Evolutionary conservation across 441 rosid species (phyloP).

Genomic region (Gossypium schwendimanii): DNA sequence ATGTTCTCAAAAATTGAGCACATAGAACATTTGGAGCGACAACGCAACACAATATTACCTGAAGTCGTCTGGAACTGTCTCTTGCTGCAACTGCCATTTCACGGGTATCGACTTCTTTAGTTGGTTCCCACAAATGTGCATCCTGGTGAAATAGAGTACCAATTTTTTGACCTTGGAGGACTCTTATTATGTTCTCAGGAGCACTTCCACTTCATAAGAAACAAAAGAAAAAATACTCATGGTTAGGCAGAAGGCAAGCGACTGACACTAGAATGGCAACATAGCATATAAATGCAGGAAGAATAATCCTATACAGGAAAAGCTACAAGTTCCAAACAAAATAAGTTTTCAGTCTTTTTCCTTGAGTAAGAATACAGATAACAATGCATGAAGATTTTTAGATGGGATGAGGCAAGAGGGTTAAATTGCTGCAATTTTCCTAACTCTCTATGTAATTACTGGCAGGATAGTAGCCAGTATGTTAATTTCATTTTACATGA

Average conservation of each 20-base stretch:
- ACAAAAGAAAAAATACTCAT: conserved; percentile 17
- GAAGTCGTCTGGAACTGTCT: conserved; percentile 91
- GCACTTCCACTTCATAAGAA: conserved; percentile 68
- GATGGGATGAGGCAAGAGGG: neutral
- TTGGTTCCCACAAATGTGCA: conserved; percentile 61
- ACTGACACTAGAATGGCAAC: neutral
- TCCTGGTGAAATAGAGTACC: conserved; percentile 91
- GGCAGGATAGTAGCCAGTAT: neutral
- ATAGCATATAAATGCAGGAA: neutral
- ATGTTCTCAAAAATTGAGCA: neutral
- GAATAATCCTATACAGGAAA: neutral
- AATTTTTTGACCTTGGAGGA: conserved; percentile 74
- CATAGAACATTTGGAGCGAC: conserved; percentile 6
- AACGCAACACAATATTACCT: conserved; percentile 42
- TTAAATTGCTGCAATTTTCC: neutral
- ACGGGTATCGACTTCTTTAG: conserved; percentile 49
- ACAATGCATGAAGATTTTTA: neutral
- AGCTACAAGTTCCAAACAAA: neutral
- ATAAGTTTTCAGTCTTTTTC: neutral
- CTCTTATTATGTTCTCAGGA: conserved; percentile 60
- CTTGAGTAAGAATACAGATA: neutral
- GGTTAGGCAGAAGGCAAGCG: conserved; percentile 4
- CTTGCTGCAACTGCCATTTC: conserved; percentile 97
- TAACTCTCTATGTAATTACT: neutral
- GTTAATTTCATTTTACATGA: neutral